Evolutionary conservation across 129 eudicot genomes (phyloP).

Genomic region (Ambrosia trifida): DNA sequence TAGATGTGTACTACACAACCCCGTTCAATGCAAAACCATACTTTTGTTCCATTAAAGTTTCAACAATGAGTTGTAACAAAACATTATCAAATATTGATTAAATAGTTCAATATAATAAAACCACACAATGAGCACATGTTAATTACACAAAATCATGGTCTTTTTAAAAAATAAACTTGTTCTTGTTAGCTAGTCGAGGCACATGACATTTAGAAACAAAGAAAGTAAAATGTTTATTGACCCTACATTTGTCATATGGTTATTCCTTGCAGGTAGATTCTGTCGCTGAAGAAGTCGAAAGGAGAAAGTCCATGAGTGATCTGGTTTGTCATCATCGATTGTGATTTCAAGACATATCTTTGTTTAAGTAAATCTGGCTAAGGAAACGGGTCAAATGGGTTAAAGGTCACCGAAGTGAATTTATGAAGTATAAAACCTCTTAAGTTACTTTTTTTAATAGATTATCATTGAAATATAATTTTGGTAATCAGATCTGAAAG

Average conservation of each 20-base stretch:
- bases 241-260: slow-evolving; percentile 9
- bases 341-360: slow-evolving; percentile 10
- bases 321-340: slow-evolving; percentile 47
- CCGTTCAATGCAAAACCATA: too few species aligned
- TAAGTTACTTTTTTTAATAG: neutral
- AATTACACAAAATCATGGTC: neutral
- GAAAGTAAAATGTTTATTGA: neutral
- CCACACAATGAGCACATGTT: neutral
- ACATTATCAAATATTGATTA: neutral
- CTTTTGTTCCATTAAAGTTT: too few species aligned
- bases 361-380: neutral
- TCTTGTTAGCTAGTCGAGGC: neutral
- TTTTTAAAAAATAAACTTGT: neutral
- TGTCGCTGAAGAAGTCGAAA: slow-evolving; percentile 87
- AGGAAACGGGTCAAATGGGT: neutral
- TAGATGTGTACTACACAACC: too few species aligned
- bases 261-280: slow-evolving; percentile 59
- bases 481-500: neutral
- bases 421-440: slow-evolving; percentile 1
- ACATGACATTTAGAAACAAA: neutral
- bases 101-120: neutral
- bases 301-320: slow-evolving; percentile 54
- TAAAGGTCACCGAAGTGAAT: neutral
- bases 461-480: neutral
- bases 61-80: neutral